These are phyloP conservation scores for Trichoderma harzianum DNA, from an alignment of 2,329 filamentous ascomycete species.

Conservation along the genomic window DNA sequence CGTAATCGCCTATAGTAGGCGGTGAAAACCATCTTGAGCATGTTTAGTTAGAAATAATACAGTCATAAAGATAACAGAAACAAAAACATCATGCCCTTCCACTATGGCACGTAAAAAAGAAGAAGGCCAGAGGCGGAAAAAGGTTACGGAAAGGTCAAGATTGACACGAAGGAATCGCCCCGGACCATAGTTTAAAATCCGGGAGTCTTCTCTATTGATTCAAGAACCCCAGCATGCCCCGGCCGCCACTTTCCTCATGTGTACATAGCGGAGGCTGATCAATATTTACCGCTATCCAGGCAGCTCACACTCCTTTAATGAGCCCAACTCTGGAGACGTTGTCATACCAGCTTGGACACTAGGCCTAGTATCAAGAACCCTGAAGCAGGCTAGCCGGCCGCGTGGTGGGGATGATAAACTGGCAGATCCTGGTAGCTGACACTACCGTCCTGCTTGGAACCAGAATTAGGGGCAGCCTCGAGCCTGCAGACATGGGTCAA, in stretches of 20 bases:
- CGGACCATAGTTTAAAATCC: not conserved
- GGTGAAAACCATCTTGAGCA: conserved; percentile 13
- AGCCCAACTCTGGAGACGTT: not conserved
- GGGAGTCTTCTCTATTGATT: not conserved
- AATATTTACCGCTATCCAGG: not conserved
- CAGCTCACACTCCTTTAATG: not conserved
- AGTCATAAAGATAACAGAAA: conserved; percentile 5
- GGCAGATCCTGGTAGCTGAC: not conserved
- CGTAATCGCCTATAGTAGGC: conserved; percentile 14
- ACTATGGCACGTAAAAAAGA: not conserved
- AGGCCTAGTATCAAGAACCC: not conserved
- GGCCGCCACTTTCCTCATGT: not conserved
- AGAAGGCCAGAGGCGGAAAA: not conserved
- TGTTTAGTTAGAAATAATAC: not conserved
- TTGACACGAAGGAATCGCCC: not conserved
- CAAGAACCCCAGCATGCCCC: not conserved
- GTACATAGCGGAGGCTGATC: conserved; percentile 2
- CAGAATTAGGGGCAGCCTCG: conserved; percentile 6
- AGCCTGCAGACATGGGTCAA: not conserved
- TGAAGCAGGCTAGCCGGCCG: conserved; percentile 4
- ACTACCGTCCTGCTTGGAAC: not conserved
- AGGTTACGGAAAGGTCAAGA: conserved; percentile 1
- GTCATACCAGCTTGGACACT: not conserved
- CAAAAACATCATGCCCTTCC: conserved; percentile 7
- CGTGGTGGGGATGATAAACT: not conserved